Conservation (phyloP, 805 yeast genomes). For the Blastobotrys americana region DNA sequence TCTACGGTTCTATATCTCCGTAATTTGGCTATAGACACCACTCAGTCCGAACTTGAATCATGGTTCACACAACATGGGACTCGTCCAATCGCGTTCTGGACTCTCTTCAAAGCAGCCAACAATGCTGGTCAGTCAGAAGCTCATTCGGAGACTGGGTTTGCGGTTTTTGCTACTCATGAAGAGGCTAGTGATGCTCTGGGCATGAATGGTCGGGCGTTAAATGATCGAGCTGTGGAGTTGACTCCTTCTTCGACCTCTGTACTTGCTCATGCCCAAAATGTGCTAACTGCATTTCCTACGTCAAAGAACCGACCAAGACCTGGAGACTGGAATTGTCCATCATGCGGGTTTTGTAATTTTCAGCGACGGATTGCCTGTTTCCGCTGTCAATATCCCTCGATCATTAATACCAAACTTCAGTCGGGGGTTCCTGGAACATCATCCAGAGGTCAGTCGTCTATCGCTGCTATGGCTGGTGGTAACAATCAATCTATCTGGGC, state of each 20-base stretch:
- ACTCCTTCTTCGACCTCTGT: conserved; percentile 78
- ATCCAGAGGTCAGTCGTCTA: conserved; percentile 16
- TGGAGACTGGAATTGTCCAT: conserved; percentile 97
- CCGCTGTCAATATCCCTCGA: conserved; percentile 43
- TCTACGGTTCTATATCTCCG: conserved; percentile 72
- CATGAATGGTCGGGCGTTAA: conserved; percentile 69
- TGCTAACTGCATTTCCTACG: conserved; percentile 77
- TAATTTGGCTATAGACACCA: conserved; percentile 78
- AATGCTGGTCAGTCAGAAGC: conserved; percentile 25
- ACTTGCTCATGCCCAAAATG: conserved; percentile 73
- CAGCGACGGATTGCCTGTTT: conserved; percentile 92
- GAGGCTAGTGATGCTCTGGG: conserved; percentile 74
- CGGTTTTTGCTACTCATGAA: conserved; percentile 75
- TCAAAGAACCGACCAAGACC: conserved; percentile 86
- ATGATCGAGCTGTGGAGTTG: conserved; percentile 72
- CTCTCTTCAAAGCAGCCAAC: conserved; percentile 54
- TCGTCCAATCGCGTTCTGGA: conserved; percentile 85
- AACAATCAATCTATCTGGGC: too few relatives aligned
- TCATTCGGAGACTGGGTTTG: conserved; percentile 67
- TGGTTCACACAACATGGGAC: conserved; percentile 89
- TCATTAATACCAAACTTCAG: neutral
- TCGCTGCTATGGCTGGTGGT: conserved; percentile 1
- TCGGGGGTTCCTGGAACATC: conserved; percentile 2
- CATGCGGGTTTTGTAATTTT: conserved; percentile 91
- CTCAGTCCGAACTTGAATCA: conserved; percentile 81